Base-by-base conservation (phyloP, 108 stramenopile species). In the Nannochloropsis gaditana region DNA sequence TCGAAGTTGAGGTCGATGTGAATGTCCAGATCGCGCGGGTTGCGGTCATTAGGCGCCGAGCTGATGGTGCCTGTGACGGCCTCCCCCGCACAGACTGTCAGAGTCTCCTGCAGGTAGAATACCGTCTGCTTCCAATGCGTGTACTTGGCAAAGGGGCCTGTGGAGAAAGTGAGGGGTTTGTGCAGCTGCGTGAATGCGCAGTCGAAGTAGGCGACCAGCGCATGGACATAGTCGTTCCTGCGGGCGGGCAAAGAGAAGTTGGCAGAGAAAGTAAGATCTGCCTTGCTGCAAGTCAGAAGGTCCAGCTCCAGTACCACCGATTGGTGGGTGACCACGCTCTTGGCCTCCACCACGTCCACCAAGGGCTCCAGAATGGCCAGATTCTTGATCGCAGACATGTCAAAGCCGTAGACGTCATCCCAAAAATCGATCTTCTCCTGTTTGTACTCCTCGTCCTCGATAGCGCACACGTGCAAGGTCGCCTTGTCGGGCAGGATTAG, bases 111-210 rank as follows among this genome's bases (percentile, higher is more conserved):
- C 5, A 93, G 85, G 84, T 93, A 95, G 44, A 95, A 92, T 19
- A 93, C 90, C n/a, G 93, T 91, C 81, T 98, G 97, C 89, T 99
- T 99, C 98, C 98, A 99, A 90, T 99, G 98, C 10, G 98, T 99
- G 92, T 96, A 96, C 41, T 92, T 90, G 42, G 94, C 93, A 87
- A 93, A 93, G 9, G 98, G 96, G 2, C 95, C 93, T 15, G 98
- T 99, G 21, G 94, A 94, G 85, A 97, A 97, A 9, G 93, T 94
- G n/a, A 99, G 90, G 6, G 98, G 98, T 90, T 96, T 96, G 85
- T 95, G 95, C 44, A 96, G 88, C 73, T 93, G 93, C 9, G 21
- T 94, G 88, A 99, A 99, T 8, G 92, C 94, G 84, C 95, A 96
- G 91, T 99, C 98, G 91, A 97, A 97, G 87, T 96, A 96, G 1